These are phyloP conservation scores for Takashimella tepidaria DNA, from an alignment of 1,284 basidiomycete genomes.

Conservation along the genomic window DNA sequence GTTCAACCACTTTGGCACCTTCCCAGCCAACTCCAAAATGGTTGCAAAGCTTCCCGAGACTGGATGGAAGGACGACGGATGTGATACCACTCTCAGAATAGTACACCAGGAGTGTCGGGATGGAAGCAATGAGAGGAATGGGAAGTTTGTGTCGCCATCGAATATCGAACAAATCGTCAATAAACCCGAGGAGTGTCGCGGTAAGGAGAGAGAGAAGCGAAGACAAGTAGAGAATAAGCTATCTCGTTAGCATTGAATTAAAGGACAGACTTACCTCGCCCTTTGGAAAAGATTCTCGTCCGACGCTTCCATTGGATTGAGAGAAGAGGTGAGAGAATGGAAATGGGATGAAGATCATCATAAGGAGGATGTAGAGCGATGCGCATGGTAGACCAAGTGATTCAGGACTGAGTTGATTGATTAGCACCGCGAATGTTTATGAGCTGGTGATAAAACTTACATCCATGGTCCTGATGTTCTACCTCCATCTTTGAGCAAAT, in stretches of 20 bases:
- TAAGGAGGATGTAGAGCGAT: constrained; percentile 74
- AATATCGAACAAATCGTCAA: constrained; percentile 98
- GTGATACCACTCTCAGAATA: constrained; percentile 91
- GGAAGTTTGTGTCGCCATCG: constrained; percentile 98
- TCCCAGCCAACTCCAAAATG: constrained; percentile 23
- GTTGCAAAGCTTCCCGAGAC: constrained; percentile 59
- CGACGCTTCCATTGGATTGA: constrained; percentile 14
- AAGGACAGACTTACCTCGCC: constrained; percentile 59
- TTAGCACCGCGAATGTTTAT: neutral
- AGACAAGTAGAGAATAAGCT: constrained; percentile 89
- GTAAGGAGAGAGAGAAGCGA: constrained; percentile 84
- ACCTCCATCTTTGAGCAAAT: constrained; percentile 64
- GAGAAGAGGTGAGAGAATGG: constrained; percentile 69
- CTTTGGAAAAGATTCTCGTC: constrained; percentile 66
- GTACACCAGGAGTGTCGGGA: constrained; percentile 93
- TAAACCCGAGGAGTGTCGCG: constrained; percentile 88
- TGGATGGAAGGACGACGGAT: constrained; percentile 87
- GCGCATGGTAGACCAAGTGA: constrained; percentile 87
- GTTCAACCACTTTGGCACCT: constrained; percentile 67
- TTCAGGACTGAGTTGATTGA: constrained; percentile 66
- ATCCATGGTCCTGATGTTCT: constrained; percentile 54
- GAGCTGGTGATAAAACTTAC: too few relatives aligned
- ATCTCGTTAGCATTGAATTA: constrained; percentile 6
- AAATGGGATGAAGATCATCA: constrained; percentile 85
- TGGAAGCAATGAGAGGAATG: constrained; percentile 90